Base-by-base conservation (phyloP, 148 eudicot genomes). In the Rhododendron vialii region DNA sequence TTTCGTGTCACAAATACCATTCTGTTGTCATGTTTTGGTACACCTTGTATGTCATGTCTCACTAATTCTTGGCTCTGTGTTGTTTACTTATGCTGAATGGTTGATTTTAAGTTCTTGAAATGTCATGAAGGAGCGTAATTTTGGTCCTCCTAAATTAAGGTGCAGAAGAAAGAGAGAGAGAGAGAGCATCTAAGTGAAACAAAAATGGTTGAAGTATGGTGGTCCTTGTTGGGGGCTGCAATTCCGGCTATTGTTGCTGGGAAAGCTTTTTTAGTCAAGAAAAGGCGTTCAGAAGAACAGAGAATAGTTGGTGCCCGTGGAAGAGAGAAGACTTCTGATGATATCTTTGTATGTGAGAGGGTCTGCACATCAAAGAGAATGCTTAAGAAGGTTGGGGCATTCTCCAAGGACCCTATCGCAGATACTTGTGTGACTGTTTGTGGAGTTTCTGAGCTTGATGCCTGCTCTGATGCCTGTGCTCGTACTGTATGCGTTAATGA, bases 381-480 rank as follows among this genome's bases (percentile, higher is more conserved):
- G 95, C 83, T 93, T 85, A 93, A 93, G 77, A 93, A 91, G 89
- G 91, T 93, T 0, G 95, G 95, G 7, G 89, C 91, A 8, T 93
- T 93, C 91, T 93, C 95, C 26, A 93, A 92, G 85, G 95, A 93
- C 80, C 92, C 93, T 1, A 93, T 91, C 61, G 92, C 94, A 0
- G 94, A 93, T 57, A 93, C 95, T 15, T 93, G 95, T 86, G 92
- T 92, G 76, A 93, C 95, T 4, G 95, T 93, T 2, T 93, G 94
- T 51, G 94, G 95, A 22, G 94, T 92, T 1, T 93, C 94, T 13
- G 94, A 92, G 89, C 92, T 93, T 1, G 94, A 93, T 88, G 91
- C 95, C 9, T 93, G 95, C 87, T 85, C 94, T n/a, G 95, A 93
- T 83, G 94, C 95, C 7, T 92, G 95, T 89, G 95, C 94, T 0